Evolutionary conservation across 495 filamentous ascomycete genomes (phyloP).

Genomic region (Aspergillus bertholletiae): DNA sequence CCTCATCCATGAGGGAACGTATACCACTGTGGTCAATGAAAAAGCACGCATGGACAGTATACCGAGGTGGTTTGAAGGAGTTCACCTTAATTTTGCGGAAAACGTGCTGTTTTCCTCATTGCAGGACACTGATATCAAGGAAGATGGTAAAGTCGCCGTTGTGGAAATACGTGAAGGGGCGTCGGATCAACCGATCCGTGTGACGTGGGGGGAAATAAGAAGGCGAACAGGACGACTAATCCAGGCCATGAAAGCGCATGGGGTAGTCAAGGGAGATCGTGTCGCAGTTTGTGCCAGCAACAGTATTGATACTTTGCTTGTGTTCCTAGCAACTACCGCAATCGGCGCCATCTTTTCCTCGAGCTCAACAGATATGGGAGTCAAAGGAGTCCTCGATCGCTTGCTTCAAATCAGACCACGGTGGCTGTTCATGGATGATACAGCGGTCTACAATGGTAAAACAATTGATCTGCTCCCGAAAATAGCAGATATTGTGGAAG

Average conservation of each 20-base stretch:
- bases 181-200: conserved; percentile 45
- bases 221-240: conserved; percentile 50
- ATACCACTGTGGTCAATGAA: conserved; percentile 62
- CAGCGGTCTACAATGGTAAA: conserved; percentile 75
- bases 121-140: conserved; percentile 46
- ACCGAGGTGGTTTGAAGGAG: conserved; percentile 43
- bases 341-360: conserved; percentile 72
- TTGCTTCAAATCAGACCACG: conserved; percentile 66
- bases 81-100: conserved; percentile 76
- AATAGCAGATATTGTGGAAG: conserved; percentile 61
- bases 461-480: conserved; percentile 66
- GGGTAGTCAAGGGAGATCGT: conserved; percentile 66
- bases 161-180: conserved; percentile 72
- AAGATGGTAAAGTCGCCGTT: conserved; percentile 62
- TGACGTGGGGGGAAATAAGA: conserved; percentile 64
- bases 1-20: conserved; percentile 59
- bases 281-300: conserved; percentile 69
- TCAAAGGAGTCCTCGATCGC: conserved; percentile 70
- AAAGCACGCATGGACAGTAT: conserved; percentile 59
- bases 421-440: conserved; percentile 76
- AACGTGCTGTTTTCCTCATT: conserved; percentile 56
- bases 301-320: conserved; percentile 62
- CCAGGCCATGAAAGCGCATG: conserved; percentile 58
- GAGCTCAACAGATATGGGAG: conserved; percentile 75
- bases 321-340: conserved; percentile 61